Conservation (phyloP, 1,284 basidiomycete species). For the Austroboletus niveus region DNA sequence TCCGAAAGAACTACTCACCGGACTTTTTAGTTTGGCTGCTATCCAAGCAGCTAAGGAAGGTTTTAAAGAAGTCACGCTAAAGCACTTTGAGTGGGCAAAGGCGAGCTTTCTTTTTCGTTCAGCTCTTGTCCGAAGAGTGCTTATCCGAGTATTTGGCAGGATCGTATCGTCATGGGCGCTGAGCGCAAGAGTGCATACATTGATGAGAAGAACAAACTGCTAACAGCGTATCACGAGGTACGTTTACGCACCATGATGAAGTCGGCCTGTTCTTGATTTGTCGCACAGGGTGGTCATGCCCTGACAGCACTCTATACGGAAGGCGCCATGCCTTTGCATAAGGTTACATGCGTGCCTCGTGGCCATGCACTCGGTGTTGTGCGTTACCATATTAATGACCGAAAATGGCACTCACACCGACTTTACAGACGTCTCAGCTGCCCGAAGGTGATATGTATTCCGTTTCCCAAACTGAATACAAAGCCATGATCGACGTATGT, state of each 20-base stretch:
- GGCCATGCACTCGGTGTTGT: constrained; percentile 89
- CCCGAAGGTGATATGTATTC: constrained; percentile 82
- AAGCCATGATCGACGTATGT: constrained; percentile 82
- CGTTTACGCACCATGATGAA: constrained; percentile 9
- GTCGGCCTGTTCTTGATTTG: constrained; percentile 11
- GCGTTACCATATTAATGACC: constrained; percentile 32
- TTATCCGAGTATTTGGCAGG: constrained; percentile 41
- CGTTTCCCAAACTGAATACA: constrained; percentile 69
- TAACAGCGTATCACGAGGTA: constrained; percentile 94
- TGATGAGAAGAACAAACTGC: constrained; percentile 78
- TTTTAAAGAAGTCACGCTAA: constrained; percentile 66
- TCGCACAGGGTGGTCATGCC: constrained; percentile 80
- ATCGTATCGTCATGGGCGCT: constrained; percentile 93
- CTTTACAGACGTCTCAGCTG: constrained; percentile 73
- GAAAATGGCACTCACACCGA: constrained; percentile 14
- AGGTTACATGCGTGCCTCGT: constrained; percentile 93
- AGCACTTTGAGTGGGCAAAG: constrained; percentile 96
- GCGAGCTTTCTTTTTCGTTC: constrained; percentile 36
- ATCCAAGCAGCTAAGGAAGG: constrained; percentile 89
- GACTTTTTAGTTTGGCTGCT: constrained; percentile 68
- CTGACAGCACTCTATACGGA: constrained; percentile 88
- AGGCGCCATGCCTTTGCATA: constrained; percentile 92
- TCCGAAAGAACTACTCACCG: constrained; percentile 3
- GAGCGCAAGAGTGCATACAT: constrained; percentile 88
- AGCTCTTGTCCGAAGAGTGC: neutral